Conservation (phyloP, 2,329 filamentous ascomycete species). For the Diplodia intermedia region DNA sequence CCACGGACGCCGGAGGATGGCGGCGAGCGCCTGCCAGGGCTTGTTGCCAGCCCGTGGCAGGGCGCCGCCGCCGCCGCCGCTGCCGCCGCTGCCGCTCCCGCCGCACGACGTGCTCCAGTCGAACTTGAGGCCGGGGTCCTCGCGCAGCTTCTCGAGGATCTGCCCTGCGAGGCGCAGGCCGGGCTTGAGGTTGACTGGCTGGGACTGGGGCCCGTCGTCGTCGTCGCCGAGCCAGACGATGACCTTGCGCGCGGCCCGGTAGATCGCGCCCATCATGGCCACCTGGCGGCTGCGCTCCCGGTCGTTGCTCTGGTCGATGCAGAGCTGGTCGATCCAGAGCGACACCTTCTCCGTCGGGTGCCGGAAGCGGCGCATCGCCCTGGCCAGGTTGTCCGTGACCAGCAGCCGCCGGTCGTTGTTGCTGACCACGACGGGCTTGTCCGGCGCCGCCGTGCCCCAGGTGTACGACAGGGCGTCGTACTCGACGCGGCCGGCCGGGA, state of each 20-base stretch:
- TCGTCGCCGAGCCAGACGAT: constrained; percentile 45
- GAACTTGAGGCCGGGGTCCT: constrained; percentile 10
- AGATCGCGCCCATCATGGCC: constrained; percentile 41
- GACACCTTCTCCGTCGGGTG: constrained; percentile 8
- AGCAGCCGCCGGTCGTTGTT: constrained; percentile 29
- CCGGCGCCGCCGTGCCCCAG: constrained; percentile 35
- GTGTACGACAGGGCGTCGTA: constrained; percentile 39
- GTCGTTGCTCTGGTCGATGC: constrained; percentile 41
- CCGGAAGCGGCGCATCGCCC: constrained; percentile 36
- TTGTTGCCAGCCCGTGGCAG: constrained; percentile 23
- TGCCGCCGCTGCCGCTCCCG: neutral
- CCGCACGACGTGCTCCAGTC: constrained; percentile 13
- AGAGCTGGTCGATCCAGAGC: constrained; percentile 42
- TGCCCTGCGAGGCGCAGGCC: constrained; percentile 18
- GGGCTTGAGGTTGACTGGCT: constrained; percentile 11
- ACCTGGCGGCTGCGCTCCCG: constrained; percentile 40
- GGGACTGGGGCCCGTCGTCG: constrained; percentile 34
- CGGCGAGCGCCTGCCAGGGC: constrained; percentile 27
- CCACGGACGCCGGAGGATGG: constrained; percentile 35
- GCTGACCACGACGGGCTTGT: constrained; percentile 32
- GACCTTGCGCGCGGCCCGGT: constrained; percentile 38
- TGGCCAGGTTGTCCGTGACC: constrained; percentile 36
- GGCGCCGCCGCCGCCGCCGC: neutral
- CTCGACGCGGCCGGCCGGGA: constrained; percentile 54
- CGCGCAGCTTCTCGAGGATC: constrained; percentile 18